Conservation (phyloP, 495 filamentous ascomycete species). For the Monascus purpureus region DNA sequence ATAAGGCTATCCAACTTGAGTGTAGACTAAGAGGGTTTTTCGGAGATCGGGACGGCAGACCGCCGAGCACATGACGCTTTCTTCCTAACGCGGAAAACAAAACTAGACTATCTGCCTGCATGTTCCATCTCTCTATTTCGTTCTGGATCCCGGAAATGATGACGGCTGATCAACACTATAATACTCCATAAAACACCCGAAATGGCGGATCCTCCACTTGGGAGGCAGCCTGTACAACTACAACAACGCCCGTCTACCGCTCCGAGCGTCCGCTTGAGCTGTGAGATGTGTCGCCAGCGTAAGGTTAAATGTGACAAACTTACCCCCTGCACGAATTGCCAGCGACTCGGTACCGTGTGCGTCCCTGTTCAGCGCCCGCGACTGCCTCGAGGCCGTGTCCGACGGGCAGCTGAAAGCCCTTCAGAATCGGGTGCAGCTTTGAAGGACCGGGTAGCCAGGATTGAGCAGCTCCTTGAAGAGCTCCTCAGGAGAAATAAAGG, state of each 20-base stretch:
- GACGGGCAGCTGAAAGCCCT: constrained; percentile 13
- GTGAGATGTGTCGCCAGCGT: constrained; percentile 47
- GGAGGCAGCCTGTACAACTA: too few species aligned
- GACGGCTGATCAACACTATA: too few species aligned
- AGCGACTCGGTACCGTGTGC: constrained; percentile 46
- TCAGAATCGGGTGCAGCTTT: constrained; percentile 1
- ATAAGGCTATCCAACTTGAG: too few species aligned
- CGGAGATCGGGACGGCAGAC: too few species aligned
- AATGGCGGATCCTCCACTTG: too few species aligned
- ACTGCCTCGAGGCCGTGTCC: constrained; percentile 30
- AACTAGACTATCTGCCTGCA: too few species aligned
- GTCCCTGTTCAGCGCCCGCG: constrained; percentile 27
- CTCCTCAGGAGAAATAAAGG: neutral
- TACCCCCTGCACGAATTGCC: constrained; percentile 58
- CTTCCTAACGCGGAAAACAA: too few species aligned
- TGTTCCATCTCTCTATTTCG: too few species aligned
- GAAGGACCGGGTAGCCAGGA: constrained; percentile 9
- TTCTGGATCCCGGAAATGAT: too few species aligned
- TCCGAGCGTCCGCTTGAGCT: constrained; percentile 18
- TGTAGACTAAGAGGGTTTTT: too few species aligned
- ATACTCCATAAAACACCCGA: too few species aligned
- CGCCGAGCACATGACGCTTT: too few species aligned
- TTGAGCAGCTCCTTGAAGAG: constrained; percentile 15
- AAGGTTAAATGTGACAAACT: constrained; percentile 73
- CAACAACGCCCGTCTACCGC: constrained; percentile 5